Conservation (phyloP, 176 grass and related monocot genomes). For the Saccharum spontaneum region DNA sequence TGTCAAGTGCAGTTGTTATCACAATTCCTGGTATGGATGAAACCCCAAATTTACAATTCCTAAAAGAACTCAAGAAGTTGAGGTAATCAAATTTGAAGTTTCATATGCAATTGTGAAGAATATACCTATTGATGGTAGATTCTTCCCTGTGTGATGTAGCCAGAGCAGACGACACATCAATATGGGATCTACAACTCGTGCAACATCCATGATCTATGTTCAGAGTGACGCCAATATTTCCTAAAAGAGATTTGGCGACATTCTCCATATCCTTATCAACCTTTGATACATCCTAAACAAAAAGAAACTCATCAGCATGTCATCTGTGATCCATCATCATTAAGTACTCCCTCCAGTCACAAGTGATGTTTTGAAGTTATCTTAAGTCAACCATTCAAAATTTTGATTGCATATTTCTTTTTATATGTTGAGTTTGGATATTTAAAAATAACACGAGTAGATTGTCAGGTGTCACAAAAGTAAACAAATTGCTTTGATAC, state of each 20-base stretch:
- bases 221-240: slow-evolving; percentile 32
- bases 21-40: slow-evolving; percentile 15
- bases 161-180: slow-evolving; percentile 51
- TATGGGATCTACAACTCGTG: slow-evolving; percentile 60
- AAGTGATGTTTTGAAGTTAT: neutral
- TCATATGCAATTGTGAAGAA: neutral
- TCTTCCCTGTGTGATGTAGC: slow-evolving; percentile 46
- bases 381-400: neutral
- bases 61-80: slow-evolving; percentile 50
- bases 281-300: slow-evolving; percentile 48
- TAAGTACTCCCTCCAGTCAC: neutral
- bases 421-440: neutral
- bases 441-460: neutral
- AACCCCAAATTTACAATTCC: slow-evolving; percentile 21
- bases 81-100: slow-evolving; percentile 27
- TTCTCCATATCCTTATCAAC: slow-evolving; percentile 47
- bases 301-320: slow-evolving; percentile 21
- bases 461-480: neutral
- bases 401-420: neutral
- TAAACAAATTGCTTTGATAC: neutral
- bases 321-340: neutral
- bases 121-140: slow-evolving; percentile 56
- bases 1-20: slow-evolving; percentile 35
- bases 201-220: slow-evolving; percentile 71
- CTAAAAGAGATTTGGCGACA: slow-evolving; percentile 52